Evolutionary conservation across 805 yeast species (phyloP), one percentile per base, ranked within the genome.

Genomic region (Candida xyloterini): DNA sequence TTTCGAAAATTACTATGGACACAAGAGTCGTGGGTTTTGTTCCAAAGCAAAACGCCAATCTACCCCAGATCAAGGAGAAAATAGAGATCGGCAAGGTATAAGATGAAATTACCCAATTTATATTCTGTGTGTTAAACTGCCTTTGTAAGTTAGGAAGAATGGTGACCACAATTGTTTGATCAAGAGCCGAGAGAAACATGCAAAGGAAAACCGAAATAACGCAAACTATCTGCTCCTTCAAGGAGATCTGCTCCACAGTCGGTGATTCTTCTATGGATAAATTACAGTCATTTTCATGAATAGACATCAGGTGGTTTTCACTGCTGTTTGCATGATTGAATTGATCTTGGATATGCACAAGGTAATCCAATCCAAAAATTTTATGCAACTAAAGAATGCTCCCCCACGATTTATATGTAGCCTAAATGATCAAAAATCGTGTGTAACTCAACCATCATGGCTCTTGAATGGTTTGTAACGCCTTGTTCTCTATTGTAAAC

Each of bases 61-160:
- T 69, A 11, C 84, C 84, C 70, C 80, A 79, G n/a, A 74, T 55
- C 11, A 79, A 74, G 1, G 76, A 66, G 21, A 76, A 59, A 20
- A 72, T 64, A 1, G 80, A 77, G 64, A 72, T 67, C 1, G 83
- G 74, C 33, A 79, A 57, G 52, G 75, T 52, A 53, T 69, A 80
- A 1, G 78, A 82, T 0, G 80, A 60, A 7, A 78, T 59, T 20
- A 79, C 54, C 85, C 87, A 79, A 3, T 80, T 79, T 7, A 78
- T 64, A 40, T 75, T 68, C 6, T 71, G 67, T 3, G 67, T 65
- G 15, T 67, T 47, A 51, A 79, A 79, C 43, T 74, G 60, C 35
- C 62, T 59, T 6, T 80, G 76, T 2, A 79, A 74, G 1, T 59
- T 62, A 13, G 76, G 68, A 33, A 78, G 59, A 10, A 76, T 60